Conservation (phyloP, 768 basidiomycete species). For the Suillus alpinus region DNA sequence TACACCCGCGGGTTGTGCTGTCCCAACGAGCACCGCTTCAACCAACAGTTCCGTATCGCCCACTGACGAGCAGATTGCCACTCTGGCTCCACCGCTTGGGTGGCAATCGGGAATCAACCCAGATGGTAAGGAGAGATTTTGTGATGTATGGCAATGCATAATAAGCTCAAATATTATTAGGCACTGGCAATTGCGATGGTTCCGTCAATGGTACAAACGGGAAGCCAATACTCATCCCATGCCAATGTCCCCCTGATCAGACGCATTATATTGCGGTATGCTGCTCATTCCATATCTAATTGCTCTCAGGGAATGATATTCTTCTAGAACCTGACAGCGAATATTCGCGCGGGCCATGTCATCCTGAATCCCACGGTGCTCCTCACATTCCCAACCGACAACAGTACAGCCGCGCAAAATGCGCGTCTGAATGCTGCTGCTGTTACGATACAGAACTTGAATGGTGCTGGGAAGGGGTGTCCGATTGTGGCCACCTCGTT, state of each 20-base stretch:
- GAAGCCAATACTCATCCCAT: conserved; percentile 33
- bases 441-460: conserved; percentile 69
- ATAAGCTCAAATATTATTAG: conserved; percentile 10
- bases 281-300: not conserved
- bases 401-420: conserved; percentile 35
- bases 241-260: conserved; percentile 32
- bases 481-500: conserved; percentile 64
- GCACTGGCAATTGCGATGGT: conserved; percentile 39
- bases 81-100: conserved; percentile 59
- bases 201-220: conserved; percentile 29
- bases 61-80: conserved; percentile 29
- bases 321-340: conserved; percentile 33
- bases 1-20: conserved; percentile 4
- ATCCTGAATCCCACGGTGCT: conserved; percentile 40
- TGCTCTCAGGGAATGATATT: not conserved
- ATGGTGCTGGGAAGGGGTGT: conserved; percentile 65
- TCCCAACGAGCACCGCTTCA: not conserved
- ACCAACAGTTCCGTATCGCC: conserved; percentile 12
- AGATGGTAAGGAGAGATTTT: conserved; percentile 39
- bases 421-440: conserved; percentile 56
- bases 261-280: conserved; percentile 25
- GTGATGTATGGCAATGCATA: not conserved
- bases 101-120: conserved; percentile 55
- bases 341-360: conserved; percentile 39
- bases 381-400: conserved; percentile 44